Evolutionary conservation across 75 land plant genomes (phyloP), one percentile per base, ranked within the genome.

Genomic region (Picea sitchensis): DNA sequence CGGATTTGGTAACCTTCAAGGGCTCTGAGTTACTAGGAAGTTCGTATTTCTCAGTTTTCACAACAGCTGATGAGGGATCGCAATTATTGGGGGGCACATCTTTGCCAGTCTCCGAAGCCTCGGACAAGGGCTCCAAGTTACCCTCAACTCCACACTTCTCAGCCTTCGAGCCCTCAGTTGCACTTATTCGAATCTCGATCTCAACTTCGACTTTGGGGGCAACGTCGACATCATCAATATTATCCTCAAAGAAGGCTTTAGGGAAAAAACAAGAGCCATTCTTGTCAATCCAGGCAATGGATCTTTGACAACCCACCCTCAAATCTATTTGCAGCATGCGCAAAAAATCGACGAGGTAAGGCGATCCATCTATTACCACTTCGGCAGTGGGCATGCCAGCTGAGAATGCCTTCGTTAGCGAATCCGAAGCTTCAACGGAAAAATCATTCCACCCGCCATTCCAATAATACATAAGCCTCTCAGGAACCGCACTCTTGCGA

Each of bases 401-500:
- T 9, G 73, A 38, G 65, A 94, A 79, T 17, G 86, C 84, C 38
- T 78, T 64, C 64, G 32, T 83, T 1, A 89, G 79, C 17, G 78
- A 47, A 3, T 58, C 36, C 47, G 85, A 41, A 34, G 87, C 47
- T 34, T 80, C 63, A 3, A 1, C 57, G 0, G 80, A 63, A 62
- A 76, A 87, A 62, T 89, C 86, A 41, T 81, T 80, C 91, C 91
- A 87, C 23, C 68, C 81, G 3, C 88, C 86, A 67, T 65, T 77
- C 78, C 87, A 71, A 56, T 76, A 86, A 32, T 69, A 88, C 78
- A 88, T 82, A 0, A 88, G 47, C 14, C 80, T 63, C 14, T 57
- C 21, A 2, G 86, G 86, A n/a, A 78, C 59, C 12, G 71, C 75
- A 63, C 86, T 84, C 58, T 75, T 77, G 17, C 38, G 17, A 58